Evolutionary conservation across 441 rosid genomes (phyloP).

Genomic region (Erodium chrysanthum): DNA sequence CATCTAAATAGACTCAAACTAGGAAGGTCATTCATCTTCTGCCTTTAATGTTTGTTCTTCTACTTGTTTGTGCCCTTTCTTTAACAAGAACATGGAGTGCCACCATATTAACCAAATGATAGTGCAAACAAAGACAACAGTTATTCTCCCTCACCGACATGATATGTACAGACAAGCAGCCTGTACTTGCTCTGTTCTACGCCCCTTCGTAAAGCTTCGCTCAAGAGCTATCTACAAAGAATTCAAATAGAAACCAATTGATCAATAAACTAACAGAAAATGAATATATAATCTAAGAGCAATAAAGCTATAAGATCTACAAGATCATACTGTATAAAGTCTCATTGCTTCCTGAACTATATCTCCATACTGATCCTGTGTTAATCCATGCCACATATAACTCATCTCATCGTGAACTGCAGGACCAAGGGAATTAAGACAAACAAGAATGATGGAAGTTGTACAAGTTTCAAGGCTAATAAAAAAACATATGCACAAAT

Average conservation of each 20-base stretch:
- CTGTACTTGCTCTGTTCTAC: constrained; percentile 74
- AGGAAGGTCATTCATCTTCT: background rate
- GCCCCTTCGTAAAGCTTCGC: constrained; percentile 69
- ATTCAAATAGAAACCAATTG: constrained; percentile 18
- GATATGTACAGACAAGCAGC: constrained; percentile 87
- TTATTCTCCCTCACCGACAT: constrained; percentile 50
- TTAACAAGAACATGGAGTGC: background rate
- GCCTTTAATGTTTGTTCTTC: background rate
- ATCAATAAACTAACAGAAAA: constrained; percentile 13
- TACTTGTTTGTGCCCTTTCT: background rate
- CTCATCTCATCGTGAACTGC: constrained; percentile 59
- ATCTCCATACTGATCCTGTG: constrained; percentile 46
- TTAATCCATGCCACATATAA: constrained; percentile 46
- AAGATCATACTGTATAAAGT: constrained; percentile 53
- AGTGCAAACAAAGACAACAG: background rate
- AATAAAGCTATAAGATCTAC: constrained; percentile 12
- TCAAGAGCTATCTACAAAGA: constrained; percentile 53
- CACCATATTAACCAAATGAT: background rate
- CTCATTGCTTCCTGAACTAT: constrained; percentile 41
- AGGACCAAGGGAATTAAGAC: constrained; percentile 16
- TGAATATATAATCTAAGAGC: background rate
- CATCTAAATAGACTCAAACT: background rate
- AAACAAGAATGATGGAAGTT: constrained; percentile 13
- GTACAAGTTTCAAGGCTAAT: background rate
- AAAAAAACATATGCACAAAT: constrained; percentile 4